phyloP scores from a whole-genome alignment of 2,329 filamentous ascomycete species.

The Colletotrichum sp. region DNA sequence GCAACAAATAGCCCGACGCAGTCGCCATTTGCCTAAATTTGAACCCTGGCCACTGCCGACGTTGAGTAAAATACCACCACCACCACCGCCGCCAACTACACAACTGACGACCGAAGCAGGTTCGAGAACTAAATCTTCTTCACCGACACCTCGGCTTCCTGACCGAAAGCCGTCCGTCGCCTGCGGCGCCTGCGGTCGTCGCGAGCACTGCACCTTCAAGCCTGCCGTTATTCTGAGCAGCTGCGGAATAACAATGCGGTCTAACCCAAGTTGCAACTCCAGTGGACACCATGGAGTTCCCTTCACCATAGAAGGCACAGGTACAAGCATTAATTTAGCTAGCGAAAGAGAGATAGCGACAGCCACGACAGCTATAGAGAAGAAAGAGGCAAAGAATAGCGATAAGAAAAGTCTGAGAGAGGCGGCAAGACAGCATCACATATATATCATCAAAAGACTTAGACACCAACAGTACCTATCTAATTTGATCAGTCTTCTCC shows the following conservation, averaged over 20 bases:
- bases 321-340: not conserved
- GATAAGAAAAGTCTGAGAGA: not conserved
- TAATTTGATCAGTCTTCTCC: not conserved
- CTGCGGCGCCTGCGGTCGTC: not conserved
- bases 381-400: not conserved
- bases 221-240: not conserved
- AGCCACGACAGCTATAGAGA: not conserved
- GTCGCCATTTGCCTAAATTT: not conserved
- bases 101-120: not conserved
- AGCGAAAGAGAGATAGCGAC: not conserved
- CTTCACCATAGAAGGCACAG: not conserved
- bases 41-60: not conserved
- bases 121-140: not conserved
- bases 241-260: not conserved
- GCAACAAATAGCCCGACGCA: not conserved
- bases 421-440: not conserved
- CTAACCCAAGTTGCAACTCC: not conserved
- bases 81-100: not conserved
- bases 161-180: not conserved
- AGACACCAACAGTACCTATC: not conserved
- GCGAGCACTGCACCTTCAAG: not conserved
- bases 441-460: not conserved
- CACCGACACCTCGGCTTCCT: not conserved
- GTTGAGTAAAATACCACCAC: not conserved
- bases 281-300: not conserved